phyloP scores from a whole-genome alignment of 2,329 filamentous ascomycete genomes.

The Cladophialophora psammophila region DNA sequence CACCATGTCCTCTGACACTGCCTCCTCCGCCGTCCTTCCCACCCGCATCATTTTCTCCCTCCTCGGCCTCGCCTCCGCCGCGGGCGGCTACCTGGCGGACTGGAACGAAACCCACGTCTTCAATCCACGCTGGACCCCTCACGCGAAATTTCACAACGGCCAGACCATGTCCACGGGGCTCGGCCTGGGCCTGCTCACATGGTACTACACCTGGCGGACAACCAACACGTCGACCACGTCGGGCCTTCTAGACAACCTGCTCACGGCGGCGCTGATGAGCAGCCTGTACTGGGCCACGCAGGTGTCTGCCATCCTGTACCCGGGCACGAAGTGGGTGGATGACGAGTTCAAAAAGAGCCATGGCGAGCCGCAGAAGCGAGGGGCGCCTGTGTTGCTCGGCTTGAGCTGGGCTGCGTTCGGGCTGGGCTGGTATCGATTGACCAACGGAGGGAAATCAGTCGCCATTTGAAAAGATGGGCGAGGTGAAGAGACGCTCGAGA shows the following conservation, averaged over 20 bases:
- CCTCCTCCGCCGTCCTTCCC: slow-evolving; percentile 24
- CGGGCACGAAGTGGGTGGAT: slow-evolving; percentile 54
- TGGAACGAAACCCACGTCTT: slow-evolving; percentile 56
- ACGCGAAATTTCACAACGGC: slow-evolving; percentile 62
- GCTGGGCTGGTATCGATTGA: slow-evolving; percentile 27
- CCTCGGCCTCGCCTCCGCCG: slow-evolving; percentile 19
- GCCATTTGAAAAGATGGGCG: slow-evolving; percentile 3
- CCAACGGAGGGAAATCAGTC: not conserved
- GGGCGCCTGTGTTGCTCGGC: slow-evolving; percentile 26
- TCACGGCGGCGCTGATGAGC: slow-evolving; percentile 24
- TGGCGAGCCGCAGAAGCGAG: slow-evolving; percentile 27
- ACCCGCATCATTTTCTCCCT: slow-evolving; percentile 25
- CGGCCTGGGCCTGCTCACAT: slow-evolving; percentile 23
- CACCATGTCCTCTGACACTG: slow-evolving; percentile 9
- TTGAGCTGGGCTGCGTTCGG: slow-evolving; percentile 22
- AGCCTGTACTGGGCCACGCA: slow-evolving; percentile 30
- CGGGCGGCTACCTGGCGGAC: slow-evolving; percentile 30
- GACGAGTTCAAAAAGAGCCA: slow-evolving; percentile 50
- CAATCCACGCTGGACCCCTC: slow-evolving; percentile 59
- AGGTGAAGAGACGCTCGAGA: too few species aligned
- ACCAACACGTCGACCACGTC: not conserved
- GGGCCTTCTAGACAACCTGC: slow-evolving; percentile 20
- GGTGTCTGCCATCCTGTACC: slow-evolving; percentile 56
- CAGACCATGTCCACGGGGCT: slow-evolving; percentile 57
- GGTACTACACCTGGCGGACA: slow-evolving; percentile 28